A percentile compares a stretch with the other conserved stretches of the same genome.
Conservation (phyloP, 2,329 filamentous ascomycete species). For the Tympanopsis confertula region DNA sequence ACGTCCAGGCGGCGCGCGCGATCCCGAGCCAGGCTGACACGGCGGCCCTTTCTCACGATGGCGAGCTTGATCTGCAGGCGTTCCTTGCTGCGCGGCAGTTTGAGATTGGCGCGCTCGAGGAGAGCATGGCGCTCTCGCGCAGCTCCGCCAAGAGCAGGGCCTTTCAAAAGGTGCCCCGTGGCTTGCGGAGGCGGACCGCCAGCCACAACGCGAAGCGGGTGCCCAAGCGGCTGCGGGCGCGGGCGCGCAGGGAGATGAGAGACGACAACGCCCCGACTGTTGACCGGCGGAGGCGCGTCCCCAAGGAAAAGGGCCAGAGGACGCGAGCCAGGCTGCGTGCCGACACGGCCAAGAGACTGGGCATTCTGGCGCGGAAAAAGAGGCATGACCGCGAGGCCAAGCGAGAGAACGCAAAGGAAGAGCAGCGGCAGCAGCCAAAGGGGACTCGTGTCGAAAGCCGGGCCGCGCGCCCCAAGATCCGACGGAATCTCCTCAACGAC, state of each 20-base stretch:
- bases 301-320: slow-evolving; percentile 48
- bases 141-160: slow-evolving; percentile 52
- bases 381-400: slow-evolving; percentile 27
- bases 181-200: slow-evolving; percentile 74
- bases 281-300: background rate
- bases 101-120: slow-evolving; percentile 76
- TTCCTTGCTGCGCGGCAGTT: slow-evolving; percentile 81
- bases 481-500: slow-evolving; percentile 58
- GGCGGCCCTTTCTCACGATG: slow-evolving; percentile 32
- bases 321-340: slow-evolving; percentile 52
- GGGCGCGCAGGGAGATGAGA: slow-evolving; percentile 64
- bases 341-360: slow-evolving; percentile 64
- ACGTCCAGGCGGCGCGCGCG: background rate
- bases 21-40: background rate
- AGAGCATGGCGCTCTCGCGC: slow-evolving; percentile 69
- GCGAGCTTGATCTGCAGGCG: slow-evolving; percentile 72
- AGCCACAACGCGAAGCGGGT: slow-evolving; percentile 91
- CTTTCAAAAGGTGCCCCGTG: slow-evolving; percentile 81
- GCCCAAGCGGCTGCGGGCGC: slow-evolving; percentile 61
- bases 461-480: slow-evolving; percentile 50
- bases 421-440: slow-evolving; percentile 5
- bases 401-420: slow-evolving; percentile 16
- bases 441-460: slow-evolving; percentile 16
- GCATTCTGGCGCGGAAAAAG: slow-evolving; percentile 47
- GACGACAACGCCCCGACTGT: slow-evolving; percentile 75